Evolutionary conservation across 78 protist species (phyloP).

Genomic region (Speleostelium caveatum): DNA sequence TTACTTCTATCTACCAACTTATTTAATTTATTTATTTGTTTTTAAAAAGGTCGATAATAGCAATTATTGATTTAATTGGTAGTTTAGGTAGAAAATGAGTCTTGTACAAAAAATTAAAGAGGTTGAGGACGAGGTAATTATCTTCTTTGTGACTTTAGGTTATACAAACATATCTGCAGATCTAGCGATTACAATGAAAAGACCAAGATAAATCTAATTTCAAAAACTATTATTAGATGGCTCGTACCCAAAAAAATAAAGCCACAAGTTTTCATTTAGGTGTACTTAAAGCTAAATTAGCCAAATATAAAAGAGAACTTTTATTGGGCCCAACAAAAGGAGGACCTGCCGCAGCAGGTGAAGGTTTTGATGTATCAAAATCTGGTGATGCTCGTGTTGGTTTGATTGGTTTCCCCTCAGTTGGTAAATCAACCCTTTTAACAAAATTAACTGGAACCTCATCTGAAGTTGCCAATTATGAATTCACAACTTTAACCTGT

Average conservation of each 20-base stretch:
- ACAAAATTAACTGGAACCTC: slow-evolving; percentile 91
- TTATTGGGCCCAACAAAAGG: slow-evolving; percentile 75
- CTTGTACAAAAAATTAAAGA: slow-evolving; percentile 90
- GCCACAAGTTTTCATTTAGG: slow-evolving; percentile 92
- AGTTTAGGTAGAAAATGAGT: no score
- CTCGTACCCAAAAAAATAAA: slow-evolving; percentile 99
- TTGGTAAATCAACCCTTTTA: slow-evolving; percentile 99
- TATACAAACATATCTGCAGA: background rate
- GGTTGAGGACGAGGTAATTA: slow-evolving; percentile 88
- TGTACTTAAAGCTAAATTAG: slow-evolving; percentile 94
- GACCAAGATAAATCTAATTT: background rate
- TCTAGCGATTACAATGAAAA: background rate
- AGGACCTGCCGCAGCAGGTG: slow-evolving; percentile 80
- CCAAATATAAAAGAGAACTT: slow-evolving; percentile 87
- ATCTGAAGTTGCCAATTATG: slow-evolving; percentile 96
- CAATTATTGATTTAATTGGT: no score
- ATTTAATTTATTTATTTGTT: no score
- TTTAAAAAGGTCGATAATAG: no score
- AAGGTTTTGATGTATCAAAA: slow-evolving; percentile 96
- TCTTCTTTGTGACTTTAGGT: background rate
- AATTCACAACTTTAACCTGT: slow-evolving; percentile 99
- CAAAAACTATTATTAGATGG: slow-evolving; percentile 82
- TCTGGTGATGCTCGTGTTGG: slow-evolving; percentile 95
- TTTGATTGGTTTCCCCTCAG: slow-evolving; percentile 98
- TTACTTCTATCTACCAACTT: no score